A percentile compares a stretch with the other conserved stretches of the same genome.
Conservation (phyloP, 306 rosid genomes). For the Pterocarpus santalinus region DNA sequence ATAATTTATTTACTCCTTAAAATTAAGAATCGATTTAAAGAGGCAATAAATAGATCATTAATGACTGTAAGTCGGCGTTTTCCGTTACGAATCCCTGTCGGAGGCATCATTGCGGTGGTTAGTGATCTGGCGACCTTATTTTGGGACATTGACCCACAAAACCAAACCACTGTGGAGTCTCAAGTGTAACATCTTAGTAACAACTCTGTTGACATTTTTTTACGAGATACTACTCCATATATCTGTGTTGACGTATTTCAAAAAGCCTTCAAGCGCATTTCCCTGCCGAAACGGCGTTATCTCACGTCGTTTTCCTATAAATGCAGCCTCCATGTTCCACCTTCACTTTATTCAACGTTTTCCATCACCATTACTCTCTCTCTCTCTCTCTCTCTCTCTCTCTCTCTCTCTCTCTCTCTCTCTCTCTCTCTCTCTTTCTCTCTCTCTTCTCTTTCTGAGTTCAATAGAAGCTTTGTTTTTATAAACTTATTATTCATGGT, state of each 20-base stretch:
- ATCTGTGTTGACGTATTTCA: conserved; percentile 56
- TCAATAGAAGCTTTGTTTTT: conserved; percentile 17
- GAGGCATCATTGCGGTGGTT: conserved; percentile 38
- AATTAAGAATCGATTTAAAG: not conserved
- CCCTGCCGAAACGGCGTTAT: conserved; percentile 78
- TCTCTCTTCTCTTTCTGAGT: too few relatives aligned
- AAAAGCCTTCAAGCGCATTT: not conserved
- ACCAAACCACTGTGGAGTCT: conserved; percentile 22
- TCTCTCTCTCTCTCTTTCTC: not conserved
- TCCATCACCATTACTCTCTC: not conserved
- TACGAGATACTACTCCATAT: too few relatives aligned
- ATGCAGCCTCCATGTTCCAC: conserved; percentile 44
- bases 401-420: not conserved
- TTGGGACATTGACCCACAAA: conserved; percentile 59
- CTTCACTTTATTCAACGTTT: conserved; percentile 51
- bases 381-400: conserved; percentile 11
- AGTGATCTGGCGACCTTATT: not conserved
- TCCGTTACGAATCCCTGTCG: conserved; percentile 63
- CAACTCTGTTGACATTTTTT: not conserved
- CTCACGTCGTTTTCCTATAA: conserved; percentile 66
- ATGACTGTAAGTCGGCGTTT: conserved; percentile 56
- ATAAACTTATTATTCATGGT: conserved; percentile 46
- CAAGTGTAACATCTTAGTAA: conserved; percentile 8
- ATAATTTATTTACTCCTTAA: too few relatives aligned
- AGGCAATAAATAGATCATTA: not conserved